Evolutionary conservation across 352 stramenopile genomes (phyloP).

Genomic region (Phytophthora fragariae): DNA sequence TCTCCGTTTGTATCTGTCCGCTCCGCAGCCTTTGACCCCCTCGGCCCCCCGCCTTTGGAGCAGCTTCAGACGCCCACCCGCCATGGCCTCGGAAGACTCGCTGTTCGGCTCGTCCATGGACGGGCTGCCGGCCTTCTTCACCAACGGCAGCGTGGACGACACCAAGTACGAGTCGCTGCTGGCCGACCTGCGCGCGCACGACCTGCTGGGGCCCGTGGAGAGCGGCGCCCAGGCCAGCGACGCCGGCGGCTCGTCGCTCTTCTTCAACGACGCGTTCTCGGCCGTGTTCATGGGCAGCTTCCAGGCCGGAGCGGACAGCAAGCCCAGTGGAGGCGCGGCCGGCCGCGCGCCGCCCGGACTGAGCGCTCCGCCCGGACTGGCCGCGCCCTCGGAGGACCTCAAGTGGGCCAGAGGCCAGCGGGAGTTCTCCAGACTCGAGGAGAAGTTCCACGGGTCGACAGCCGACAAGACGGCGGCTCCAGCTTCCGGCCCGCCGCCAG

Average conservation of each 20-base stretch:
- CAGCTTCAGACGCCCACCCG: neutral
- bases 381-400: conserved; percentile 69
- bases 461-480: conserved; percentile 1
- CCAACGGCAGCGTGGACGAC: conserved; percentile 82
- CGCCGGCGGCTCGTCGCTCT: conserved; percentile 62
- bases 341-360: conserved; percentile 60
- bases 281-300: conserved; percentile 87
- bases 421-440: conserved; percentile 70
- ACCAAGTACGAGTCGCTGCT: conserved; percentile 90
- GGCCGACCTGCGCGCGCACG: conserved; percentile 83
- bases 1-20: neutral
- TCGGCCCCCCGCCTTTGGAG: neutral
- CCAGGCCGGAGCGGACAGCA: conserved; percentile 38
- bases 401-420: conserved; percentile 85
- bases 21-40: conserved; percentile 4
- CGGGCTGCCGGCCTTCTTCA: conserved; percentile 79
- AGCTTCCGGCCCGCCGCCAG: conserved; percentile 14
- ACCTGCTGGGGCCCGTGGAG: conserved; percentile 80
- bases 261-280: conserved; percentile 89
- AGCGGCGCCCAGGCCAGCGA: conserved; percentile 30
- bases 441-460: conserved; percentile 46
- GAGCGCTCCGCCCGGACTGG: conserved; percentile 59
- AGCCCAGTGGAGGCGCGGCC: conserved; percentile 28
- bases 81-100: conserved; percentile 54
- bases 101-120: conserved; percentile 56